These are phyloP conservation scores for Fusarium sp. DNA, from an alignment of 2,329 filamentous ascomycete genomes.

Conservation along the genomic window DNA sequence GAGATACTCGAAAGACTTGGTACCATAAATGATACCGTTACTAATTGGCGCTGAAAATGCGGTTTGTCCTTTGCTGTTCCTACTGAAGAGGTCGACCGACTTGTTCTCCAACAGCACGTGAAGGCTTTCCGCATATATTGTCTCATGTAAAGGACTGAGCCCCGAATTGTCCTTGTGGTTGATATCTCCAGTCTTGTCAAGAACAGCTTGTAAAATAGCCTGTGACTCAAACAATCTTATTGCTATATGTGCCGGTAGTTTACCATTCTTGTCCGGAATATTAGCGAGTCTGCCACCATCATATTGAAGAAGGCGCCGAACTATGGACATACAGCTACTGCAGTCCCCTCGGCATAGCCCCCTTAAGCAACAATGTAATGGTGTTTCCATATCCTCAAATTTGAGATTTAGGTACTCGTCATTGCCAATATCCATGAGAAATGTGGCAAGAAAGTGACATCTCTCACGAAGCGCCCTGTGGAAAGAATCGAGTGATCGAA, in stretches of 20 bases:
- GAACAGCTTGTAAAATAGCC: rapidly evolving
- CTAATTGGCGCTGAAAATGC: not conserved
- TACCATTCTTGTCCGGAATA: rapidly evolving
- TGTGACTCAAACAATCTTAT: too few species aligned
- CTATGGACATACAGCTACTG: not conserved
- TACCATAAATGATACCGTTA: too few species aligned
- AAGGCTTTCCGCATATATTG: rapidly evolving
- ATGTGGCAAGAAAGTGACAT: rapidly evolving
- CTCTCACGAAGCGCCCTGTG: rapidly evolving
- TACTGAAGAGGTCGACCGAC: rapidly evolving
- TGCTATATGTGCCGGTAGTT: rapidly evolving
- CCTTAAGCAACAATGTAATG: rapidly evolving
- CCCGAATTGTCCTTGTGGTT: rapidly evolving
- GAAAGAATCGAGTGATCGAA: rapidly evolving
- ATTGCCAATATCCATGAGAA: rapidly evolving
- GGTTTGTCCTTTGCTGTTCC: not conserved
- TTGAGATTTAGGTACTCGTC: rapidly evolving
- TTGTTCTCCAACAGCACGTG: rapidly evolving
- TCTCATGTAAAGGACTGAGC: rapidly evolving
- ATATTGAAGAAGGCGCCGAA: not conserved
- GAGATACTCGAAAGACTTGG: rapidly evolving
- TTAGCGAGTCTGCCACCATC: not conserved
- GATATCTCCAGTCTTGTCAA: rapidly evolving
- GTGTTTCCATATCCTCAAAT: rapidly evolving
- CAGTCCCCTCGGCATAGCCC: rapidly evolving